Conservation (phyloP, 768 basidiomycete genomes). For the Tylopilus intermedius region DNA sequence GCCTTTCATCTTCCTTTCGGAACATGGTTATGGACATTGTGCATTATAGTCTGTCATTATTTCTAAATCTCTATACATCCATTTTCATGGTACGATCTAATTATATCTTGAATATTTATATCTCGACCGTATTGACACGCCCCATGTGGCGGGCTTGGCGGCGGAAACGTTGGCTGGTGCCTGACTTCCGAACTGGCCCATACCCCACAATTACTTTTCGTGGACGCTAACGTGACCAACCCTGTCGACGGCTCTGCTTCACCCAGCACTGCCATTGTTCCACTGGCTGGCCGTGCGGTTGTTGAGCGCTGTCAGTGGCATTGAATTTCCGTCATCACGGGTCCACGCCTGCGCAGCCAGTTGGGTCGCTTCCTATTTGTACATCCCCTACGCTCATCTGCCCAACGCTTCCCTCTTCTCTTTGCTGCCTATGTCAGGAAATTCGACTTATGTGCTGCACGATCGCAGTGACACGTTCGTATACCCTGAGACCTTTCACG, state of each 20-base stretch:
- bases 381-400: neutral
- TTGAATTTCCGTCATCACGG: neutral
- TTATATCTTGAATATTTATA: neutral
- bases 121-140: neutral
- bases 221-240: neutral
- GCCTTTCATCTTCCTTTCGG: constrained; percentile 1
- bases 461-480: constrained; percentile 2
- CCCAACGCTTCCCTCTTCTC: neutral
- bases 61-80: constrained; percentile 18
- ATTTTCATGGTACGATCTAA: neutral
- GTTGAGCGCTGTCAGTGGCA: neutral
- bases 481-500: neutral
- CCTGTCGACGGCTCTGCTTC: neutral
- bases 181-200: neutral
- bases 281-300: neutral
- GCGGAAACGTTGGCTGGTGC: neutral
- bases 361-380: neutral
- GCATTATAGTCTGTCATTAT: constrained; percentile 23
- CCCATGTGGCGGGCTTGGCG: neutral
- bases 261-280: neutral
- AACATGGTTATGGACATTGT: constrained; percentile 14
- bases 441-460: neutral
- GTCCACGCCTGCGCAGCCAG: neutral
- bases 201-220: neutral
- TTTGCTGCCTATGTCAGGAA: constrained; percentile 4